Base-by-base conservation (phyloP, 1,284 basidiomycete genomes). In the Fomes fomentarius region DNA sequence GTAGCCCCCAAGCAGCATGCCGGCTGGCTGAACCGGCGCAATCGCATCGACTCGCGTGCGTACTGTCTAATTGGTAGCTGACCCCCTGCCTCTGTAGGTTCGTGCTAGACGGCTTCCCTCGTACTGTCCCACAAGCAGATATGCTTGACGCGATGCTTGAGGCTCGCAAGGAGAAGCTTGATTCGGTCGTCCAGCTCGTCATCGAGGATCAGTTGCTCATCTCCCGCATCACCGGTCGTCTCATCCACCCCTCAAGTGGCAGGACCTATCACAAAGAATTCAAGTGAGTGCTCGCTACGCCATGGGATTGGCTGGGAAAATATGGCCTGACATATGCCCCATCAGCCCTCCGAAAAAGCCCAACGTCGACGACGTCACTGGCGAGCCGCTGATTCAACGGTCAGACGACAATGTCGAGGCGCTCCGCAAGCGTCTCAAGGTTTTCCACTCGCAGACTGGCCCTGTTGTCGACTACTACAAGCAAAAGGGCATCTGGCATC, bases 381-480 rank as follows among this genome's bases (percentile, higher is more conserved):
- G 97, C 62, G 96, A 99, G 75, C 93, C 95, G 28, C 84, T 98
- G 62, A 87, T 96, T 66, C 94, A 94, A 72, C 89, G 90, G 60
- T 93, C 93, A 15, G 93, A 96, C 71, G 93, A 96, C 76, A 96
- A 96, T 65, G 89, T 92, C 60, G 94, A 97, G 72, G 94, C 96
- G 12, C 82, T 99, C 50, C 84, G 87, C 66, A 98, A 96, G 77
- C 90, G 96, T 46, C 80, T 99, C 50, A 66, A 71, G 8, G 87
- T 93, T 12, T 98, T 92, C 82, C 96, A 98, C 79, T 74, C 81
- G 49, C 95, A 97, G 75, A 99, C 96, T 21, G 91, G 89, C 3
- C 95, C 96, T 28, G 96, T 99, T 25, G 91, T 95, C n/a, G 94
- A 94, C 50, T 98, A 97, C 80, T 99, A 99, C 85, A 92, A 91